Percentiles rank a stretch among this genome's conserved stretches.
Conservation (phyloP, 257 asterid genomes). For the Nicotiana otophora region DNA sequence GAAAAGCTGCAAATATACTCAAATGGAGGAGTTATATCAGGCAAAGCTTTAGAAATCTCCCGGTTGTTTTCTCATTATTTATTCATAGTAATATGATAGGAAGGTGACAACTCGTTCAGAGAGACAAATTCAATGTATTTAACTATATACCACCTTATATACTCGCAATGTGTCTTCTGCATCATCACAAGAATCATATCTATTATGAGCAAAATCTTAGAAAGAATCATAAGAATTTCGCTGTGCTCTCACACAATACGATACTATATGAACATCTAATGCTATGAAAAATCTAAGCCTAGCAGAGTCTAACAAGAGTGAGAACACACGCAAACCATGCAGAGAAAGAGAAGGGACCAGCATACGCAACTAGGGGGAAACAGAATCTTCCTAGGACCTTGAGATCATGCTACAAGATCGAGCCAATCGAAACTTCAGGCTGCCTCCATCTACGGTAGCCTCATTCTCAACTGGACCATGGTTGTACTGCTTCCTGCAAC, state of each 20-base stretch:
- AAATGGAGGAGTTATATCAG: neutral
- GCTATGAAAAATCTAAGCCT: constrained; percentile 24
- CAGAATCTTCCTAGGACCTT: constrained; percentile 49
- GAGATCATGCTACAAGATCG: constrained; percentile 70
- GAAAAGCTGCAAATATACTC: neutral
- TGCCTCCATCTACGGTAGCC: constrained; percentile 50
- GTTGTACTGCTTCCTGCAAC: constrained; percentile 78
- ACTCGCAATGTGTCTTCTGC: constrained; percentile 8
- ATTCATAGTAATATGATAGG: neutral
- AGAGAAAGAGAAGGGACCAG: constrained; percentile 27
- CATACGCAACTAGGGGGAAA: constrained; percentile 34
- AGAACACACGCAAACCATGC: constrained; percentile 25
- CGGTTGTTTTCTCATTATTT: neutral
- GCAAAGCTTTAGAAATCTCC: neutral
- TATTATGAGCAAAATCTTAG: constrained; percentile 11
- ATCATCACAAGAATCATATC: constrained; percentile 8
- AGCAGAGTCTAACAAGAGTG: constrained; percentile 16
- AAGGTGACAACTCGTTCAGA: neutral
- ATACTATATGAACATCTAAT: constrained; percentile 37
- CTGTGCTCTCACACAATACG: constrained; percentile 30
- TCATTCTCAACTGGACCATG: constrained; percentile 37
- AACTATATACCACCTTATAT: constrained; percentile 8
- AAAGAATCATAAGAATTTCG: constrained; percentile 22
- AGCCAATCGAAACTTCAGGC: constrained; percentile 40
- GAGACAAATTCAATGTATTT: constrained; percentile 26